phyloP scores from a whole-genome alignment of 1,284 basidiomycete species.

The Porogramme epimiltina region DNA sequence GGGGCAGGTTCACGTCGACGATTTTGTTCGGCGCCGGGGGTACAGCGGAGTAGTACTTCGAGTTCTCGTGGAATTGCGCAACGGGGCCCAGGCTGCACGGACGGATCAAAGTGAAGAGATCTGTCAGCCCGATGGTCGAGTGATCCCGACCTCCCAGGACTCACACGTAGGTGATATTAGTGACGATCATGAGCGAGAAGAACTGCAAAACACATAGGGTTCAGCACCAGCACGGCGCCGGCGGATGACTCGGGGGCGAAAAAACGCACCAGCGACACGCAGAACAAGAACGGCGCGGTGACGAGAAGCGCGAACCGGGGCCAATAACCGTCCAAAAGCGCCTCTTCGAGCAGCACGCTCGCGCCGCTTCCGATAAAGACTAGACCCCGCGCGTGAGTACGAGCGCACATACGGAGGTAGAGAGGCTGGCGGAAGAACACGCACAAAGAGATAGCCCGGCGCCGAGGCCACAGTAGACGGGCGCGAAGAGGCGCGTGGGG shows the following conservation, averaged over 20 bases:
- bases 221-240: too few relatives aligned
- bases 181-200: constrained; percentile 63
- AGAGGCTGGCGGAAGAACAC: constrained; percentile 21
- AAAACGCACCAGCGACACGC: constrained; percentile 62
- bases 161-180: constrained; percentile 58
- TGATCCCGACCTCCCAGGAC: constrained; percentile 23
- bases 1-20: constrained; percentile 65
- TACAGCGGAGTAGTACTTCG: constrained; percentile 69
- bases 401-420: not conserved
- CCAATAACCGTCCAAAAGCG: constrained; percentile 64
- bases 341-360: constrained; percentile 64
- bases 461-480: constrained; percentile 76
- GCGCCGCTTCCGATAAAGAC: constrained; percentile 66
- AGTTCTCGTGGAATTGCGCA: constrained; percentile 76
- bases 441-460: constrained; percentile 64
- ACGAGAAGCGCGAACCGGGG: constrained; percentile 65
- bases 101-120: constrained; percentile 8
- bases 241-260: not conserved
- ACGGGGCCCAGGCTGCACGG: constrained; percentile 62
- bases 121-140: too few relatives aligned
- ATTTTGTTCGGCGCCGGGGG: constrained; percentile 59
- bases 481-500: constrained; percentile 74
- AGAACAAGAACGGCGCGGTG: constrained; percentile 70
- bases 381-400: constrained; percentile 25
- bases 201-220: constrained; percentile 48